Conservation (phyloP, 441 rosid species). For the Mallotus repandus region DNA sequence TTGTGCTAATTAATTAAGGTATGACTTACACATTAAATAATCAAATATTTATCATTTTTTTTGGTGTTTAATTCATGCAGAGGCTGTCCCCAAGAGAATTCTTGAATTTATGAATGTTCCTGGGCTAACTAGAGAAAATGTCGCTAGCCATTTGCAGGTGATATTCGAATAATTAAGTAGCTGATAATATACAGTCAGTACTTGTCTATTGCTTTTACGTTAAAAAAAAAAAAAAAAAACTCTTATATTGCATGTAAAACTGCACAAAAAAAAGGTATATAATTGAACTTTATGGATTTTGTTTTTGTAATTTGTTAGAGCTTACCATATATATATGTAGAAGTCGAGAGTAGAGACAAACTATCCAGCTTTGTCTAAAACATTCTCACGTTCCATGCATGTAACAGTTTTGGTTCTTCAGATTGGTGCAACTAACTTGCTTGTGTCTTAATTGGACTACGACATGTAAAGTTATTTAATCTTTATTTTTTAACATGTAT, state of each 20-base stretch:
- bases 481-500: too few species aligned
- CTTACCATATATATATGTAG: neutral
- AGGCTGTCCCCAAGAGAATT: slow-evolving; percentile 82
- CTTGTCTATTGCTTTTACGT: neutral
- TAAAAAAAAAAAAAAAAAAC: neutral
- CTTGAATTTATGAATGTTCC: slow-evolving; percentile 69
- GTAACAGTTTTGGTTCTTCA: neutral
- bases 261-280: neutral
- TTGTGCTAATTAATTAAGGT: too few species aligned
- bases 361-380: too few species aligned
- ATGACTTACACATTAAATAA: neutral
- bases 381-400: neutral
- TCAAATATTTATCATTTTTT: neutral
- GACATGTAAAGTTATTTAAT: too few species aligned
- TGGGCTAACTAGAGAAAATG: slow-evolving; percentile 72
- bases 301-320: neutral
- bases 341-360: neutral
- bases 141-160: slow-evolving; percentile 96
- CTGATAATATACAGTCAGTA: neutral
- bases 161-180: slow-evolving; percentile 2
- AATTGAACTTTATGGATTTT: too few species aligned
- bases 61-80: slow-evolving; percentile 33
- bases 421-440: too few species aligned
- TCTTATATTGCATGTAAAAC: neutral
- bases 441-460: too few species aligned